phyloP scores from a whole-genome alignment of 106 monocot species.

The Acanthochlamys bracteata region DNA sequence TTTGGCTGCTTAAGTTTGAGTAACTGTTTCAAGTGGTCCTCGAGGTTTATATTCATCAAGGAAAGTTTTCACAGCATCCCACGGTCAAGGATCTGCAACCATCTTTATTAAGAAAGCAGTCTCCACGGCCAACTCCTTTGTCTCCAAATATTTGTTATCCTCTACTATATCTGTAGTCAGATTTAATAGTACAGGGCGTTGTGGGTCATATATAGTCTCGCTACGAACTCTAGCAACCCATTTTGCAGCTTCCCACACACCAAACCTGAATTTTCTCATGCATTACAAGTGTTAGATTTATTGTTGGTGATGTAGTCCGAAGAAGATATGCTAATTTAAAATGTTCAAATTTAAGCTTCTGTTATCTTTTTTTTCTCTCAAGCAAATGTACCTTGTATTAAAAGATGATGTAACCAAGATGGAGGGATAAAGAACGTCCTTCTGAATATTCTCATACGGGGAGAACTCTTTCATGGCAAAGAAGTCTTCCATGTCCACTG shows the following conservation, averaged over 20 bases:
- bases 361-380: neutral
- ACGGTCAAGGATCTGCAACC: conserved; percentile 27
- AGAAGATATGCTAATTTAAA: too few relatives aligned
- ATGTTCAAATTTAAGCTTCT: neutral
- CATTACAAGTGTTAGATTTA: neutral
- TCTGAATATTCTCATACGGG: conserved; percentile 92
- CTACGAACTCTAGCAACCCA: conserved; percentile 83
- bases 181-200: conserved; percentile 63
- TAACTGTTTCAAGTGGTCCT: too few relatives aligned
- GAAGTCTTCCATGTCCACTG: conserved; percentile 73
- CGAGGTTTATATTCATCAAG: neutral
- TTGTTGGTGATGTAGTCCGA: too few relatives aligned
- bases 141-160: conserved; percentile 75
- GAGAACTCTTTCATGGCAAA: conserved; percentile 69
- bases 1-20: too few relatives aligned
- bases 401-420: conserved; percentile 79
- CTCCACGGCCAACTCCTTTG: conserved; percentile 78
- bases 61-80: neutral
- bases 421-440: conserved; percentile 74
- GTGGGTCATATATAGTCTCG: conserved; percentile 50
- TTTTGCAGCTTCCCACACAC: conserved; percentile 96
- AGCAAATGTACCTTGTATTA: conserved; percentile 56
- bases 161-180: conserved; percentile 68
- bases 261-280: conserved; percentile 47
- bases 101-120: conserved; percentile 83